phyloP scores from a whole-genome alignment of 345 rosid genomes.

The Salix caprea region DNA sequence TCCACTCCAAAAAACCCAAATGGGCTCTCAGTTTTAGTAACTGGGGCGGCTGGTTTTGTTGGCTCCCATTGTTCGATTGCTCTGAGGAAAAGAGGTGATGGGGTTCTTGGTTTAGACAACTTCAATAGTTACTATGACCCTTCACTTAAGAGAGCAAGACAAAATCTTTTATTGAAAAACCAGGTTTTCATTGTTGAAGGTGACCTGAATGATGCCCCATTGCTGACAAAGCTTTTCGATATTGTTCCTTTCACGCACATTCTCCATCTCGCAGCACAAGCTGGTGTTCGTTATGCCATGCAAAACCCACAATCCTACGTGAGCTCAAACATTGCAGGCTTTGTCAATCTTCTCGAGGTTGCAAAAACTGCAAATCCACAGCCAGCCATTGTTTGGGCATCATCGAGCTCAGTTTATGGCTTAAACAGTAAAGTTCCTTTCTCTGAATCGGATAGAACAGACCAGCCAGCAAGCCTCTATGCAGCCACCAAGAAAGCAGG shows the following conservation, averaged over 20 bases:
- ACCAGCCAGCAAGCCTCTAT: conserved; percentile 27
- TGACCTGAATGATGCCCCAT: conserved; percentile 16
- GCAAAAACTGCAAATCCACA: conserved; percentile 20
- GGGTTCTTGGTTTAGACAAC: conserved; percentile 24
- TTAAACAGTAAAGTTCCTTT: conserved; percentile 21
- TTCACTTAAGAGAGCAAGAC: conserved; percentile 11
- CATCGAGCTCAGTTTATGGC: conserved; percentile 25
- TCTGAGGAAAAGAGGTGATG: conserved; percentile 25
- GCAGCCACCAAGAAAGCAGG: conserved; percentile 29
- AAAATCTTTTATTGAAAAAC: conserved; percentile 9
- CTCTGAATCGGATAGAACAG: conserved; percentile 19
- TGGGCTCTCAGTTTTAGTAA: conserved; percentile 15
- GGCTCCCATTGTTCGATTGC: conserved; percentile 27
- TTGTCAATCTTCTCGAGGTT: conserved; percentile 20
- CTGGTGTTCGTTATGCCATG: conserved; percentile 28
- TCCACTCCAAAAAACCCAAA: conserved; percentile 20
- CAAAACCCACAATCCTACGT: conserved; percentile 25
- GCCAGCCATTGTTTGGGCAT: conserved; percentile 25
- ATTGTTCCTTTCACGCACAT: conserved; percentile 25
- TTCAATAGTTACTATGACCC: conserved; percentile 26
- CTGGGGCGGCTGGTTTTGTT: conserved; percentile 23
- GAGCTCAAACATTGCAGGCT: conserved; percentile 20
- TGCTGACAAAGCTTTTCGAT: conserved; percentile 16
- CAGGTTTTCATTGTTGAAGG: conserved; percentile 23
- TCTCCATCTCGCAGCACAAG: conserved; percentile 25